Conservation (phyloP, 2,329 filamentous ascomycete species). For the Diaporthe sp. region DNA sequence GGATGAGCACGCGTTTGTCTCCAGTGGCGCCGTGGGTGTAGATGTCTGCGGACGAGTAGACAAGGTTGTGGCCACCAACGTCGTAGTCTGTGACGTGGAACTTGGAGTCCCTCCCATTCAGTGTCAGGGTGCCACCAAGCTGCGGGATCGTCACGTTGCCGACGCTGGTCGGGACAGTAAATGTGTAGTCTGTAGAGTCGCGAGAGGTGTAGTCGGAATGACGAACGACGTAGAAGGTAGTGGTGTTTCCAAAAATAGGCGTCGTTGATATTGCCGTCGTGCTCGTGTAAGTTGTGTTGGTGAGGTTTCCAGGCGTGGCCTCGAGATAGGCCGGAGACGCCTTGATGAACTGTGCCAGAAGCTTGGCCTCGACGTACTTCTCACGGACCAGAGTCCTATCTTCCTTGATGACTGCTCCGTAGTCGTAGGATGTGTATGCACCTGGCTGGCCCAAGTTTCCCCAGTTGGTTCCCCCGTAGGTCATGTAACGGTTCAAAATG, state of each 20-base stretch:
- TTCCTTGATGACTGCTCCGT: conserved; percentile 74
- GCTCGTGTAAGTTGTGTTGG: conserved; percentile 64
- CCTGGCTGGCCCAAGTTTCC: conserved; percentile 81
- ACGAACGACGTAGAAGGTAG: conserved; percentile 75
- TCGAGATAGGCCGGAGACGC: conserved; percentile 79
- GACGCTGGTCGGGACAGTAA: conserved; percentile 72
- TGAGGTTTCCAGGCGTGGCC: conserved; percentile 65
- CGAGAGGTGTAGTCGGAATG: conserved; percentile 76
- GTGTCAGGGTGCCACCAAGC: conserved; percentile 66
- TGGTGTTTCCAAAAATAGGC: conserved; percentile 67
- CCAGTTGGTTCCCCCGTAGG: conserved; percentile 86
- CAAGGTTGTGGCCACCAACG: conserved; percentile 68
- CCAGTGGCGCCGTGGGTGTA: conserved; percentile 77
- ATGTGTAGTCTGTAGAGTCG: conserved; percentile 70
- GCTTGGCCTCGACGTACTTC: conserved; percentile 85
- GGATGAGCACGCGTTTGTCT: conserved; percentile 69
- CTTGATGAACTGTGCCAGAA: conserved; percentile 81
- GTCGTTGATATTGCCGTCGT: conserved; percentile 71
- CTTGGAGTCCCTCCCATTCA: conserved; percentile 76
- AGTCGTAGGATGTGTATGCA: conserved; percentile 72
- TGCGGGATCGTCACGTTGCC: conserved; percentile 72
- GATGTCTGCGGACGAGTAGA: conserved; percentile 80
- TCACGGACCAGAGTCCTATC: conserved; percentile 77
- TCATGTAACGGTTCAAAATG: conserved; percentile 84
- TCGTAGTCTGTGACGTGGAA: conserved; percentile 77